Evolutionary conservation across 108 stramenopile genomes (phyloP).

Genomic region (Cafeteria roenbergensis): DNA sequence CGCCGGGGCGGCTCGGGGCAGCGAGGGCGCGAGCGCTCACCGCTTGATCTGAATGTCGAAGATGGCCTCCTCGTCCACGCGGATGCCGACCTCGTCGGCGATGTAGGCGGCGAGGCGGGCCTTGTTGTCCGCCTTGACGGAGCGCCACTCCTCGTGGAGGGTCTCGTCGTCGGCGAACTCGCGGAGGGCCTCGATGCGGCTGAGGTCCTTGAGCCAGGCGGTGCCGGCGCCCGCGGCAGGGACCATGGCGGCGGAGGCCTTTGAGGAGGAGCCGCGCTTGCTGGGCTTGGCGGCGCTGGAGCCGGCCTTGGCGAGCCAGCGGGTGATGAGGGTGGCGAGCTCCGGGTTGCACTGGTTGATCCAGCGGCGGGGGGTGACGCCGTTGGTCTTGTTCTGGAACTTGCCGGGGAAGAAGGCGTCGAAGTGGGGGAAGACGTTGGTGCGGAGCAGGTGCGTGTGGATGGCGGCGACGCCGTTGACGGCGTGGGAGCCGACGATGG

Average conservation of each 20-base stretch:
- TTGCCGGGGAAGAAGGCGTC: not conserved
- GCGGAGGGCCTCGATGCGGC: not conserved
- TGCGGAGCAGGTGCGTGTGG: constrained; percentile 1
- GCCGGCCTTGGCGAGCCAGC: no score
- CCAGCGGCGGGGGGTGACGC: constrained; percentile 12
- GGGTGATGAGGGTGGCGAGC: not conserved
- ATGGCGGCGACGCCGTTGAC: constrained; percentile 13
- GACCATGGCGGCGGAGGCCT: no score
- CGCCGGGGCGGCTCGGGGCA: no score
- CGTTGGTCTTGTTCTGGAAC: constrained; percentile 3
- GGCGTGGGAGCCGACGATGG: constrained; percentile 1
- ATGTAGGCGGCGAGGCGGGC: not conserved
- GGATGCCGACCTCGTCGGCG: not conserved
- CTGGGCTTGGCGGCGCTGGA: no score
- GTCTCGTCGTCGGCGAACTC: not conserved
- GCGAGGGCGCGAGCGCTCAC: no score
- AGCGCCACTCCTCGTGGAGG: not conserved
- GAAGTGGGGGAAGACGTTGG: constrained; percentile 1
- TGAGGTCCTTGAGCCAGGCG: not conserved
- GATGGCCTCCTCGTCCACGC: not conserved
- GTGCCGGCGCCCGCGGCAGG: no score
- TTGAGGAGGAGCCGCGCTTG: no score
- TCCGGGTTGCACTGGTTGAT: constrained; percentile 5
- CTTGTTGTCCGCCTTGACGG: not conserved
- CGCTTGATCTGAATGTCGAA: not conserved